Base-by-base conservation (phyloP, 202 grass and related monocot species). In the Zoysia matrella region DNA sequence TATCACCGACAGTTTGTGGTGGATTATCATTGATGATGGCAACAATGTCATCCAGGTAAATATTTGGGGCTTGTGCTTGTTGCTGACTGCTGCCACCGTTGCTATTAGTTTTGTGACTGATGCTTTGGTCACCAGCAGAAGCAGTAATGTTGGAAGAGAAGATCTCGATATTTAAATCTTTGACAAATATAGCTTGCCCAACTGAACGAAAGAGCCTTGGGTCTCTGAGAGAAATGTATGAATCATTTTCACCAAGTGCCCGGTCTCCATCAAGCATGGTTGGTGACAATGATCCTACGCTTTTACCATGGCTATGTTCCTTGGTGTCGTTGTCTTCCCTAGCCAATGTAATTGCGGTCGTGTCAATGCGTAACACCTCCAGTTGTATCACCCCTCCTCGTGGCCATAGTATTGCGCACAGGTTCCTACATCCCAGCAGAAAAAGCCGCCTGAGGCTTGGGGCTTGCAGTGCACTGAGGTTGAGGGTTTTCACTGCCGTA, bases 151-250 rank as follows among this genome's bases (percentile, higher is more conserved):
- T 12, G 22, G 22, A 30, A 72, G 70, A 15, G 49, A 12, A 74
- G 2, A 74, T 8, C 3, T 74, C 39, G 5, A 57, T 1, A 16
- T 0, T 0, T 0, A 9, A n/a, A n/a, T 5, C 10, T 5, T 67
- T 0, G 6, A 3, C 0, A 4, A 7, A 36, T 47, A 5, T 3
- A 1, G 44, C 12, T 1, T 41, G 11, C 52, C 0, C 1, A 44
- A 74, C 15, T 3, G 54, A 62, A 0, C 1, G 2, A 16, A 81
- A 54, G 22, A 71, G 12, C 55, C 78, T 81, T 18, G 54, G 1
- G 51, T 81, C 67, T 0, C 0, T 41, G 2, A 81, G 4, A 7
- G 1, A 39, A 51, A 81, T 8, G 11, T 50, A 54, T 4, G 39
- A 74, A 57, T 52, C 50, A 8, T 7, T 11, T 39, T 41, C 48